Evolutionary conservation across 345 rosid species (phyloP).

Genomic region (Diplotaxis tenuifolia): DNA sequence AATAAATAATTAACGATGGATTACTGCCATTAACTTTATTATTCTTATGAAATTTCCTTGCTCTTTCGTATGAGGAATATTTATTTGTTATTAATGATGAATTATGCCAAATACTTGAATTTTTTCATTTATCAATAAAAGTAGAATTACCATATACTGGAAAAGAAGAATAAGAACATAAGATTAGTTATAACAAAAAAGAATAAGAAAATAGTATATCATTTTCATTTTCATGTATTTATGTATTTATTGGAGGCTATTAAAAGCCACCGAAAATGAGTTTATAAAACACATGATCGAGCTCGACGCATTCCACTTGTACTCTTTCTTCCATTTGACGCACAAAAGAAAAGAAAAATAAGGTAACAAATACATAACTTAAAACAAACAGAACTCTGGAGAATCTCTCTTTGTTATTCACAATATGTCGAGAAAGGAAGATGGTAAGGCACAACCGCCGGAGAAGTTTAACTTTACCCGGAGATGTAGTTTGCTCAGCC

Average conservation of each 20-base stretch:
- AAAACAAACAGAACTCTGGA: not conserved
- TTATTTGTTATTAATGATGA: not conserved
- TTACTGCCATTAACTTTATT: not conserved
- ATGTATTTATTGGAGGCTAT: slow-evolving; percentile 10
- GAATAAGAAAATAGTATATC: too few species aligned
- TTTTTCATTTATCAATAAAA: not conserved
- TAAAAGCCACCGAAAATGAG: slow-evolving; percentile 8
- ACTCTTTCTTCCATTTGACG: slow-evolving; percentile 18
- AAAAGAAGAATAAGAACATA: not conserved
- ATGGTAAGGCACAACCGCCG: slow-evolving; percentile 13
- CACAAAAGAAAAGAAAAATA: not conserved
- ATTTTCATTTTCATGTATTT: not conserved
- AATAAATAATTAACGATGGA: not conserved
- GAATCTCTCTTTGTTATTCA: not conserved
- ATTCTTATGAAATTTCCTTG: not conserved
- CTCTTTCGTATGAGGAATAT: not conserved
- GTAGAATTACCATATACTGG: not conserved
- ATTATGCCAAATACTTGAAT: not conserved
- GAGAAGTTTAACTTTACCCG: slow-evolving; percentile 53
- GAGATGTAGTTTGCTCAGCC: slow-evolving; percentile 56
- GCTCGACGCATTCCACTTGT: slow-evolving; percentile 8
- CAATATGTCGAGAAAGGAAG: slow-evolving; percentile 27
- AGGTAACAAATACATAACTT: not conserved
- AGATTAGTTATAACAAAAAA: too few species aligned
- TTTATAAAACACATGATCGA: not conserved